Conservation (phyloP, 2,329 filamentous ascomycete species). For the Aotearoamyces nothofagi region DNA sequence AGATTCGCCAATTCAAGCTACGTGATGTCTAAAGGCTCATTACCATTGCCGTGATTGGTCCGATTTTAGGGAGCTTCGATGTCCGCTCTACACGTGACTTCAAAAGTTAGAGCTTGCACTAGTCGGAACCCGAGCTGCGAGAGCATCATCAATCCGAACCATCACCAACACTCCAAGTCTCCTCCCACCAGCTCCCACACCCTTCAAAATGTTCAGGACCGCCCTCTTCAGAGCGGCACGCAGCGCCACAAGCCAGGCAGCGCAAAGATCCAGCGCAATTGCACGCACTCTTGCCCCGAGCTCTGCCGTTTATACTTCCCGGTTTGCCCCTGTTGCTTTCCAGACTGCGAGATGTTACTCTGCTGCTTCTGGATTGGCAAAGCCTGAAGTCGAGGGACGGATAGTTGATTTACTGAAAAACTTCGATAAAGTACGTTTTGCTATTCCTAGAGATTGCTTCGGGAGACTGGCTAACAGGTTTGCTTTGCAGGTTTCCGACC, state of each 20-base stretch:
- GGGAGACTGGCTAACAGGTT: slow-evolving; percentile 3
- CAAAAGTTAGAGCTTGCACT: too few species aligned
- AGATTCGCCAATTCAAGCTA: too few species aligned
- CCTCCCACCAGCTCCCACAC: slow-evolving; percentile 7
- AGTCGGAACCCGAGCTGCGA: too few species aligned
- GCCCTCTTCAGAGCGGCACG: slow-evolving; percentile 66
- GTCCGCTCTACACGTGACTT: too few species aligned
- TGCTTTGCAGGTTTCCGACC: slow-evolving; percentile 46
- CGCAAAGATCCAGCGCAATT: slow-evolving; percentile 34
- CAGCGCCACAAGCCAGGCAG: slow-evolving; percentile 28
- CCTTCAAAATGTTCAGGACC: slow-evolving; percentile 71
- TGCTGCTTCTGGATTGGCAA: slow-evolving; percentile 60
- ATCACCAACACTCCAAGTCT: slow-evolving; percentile 4
- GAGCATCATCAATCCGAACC: background rate
- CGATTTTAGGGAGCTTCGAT: too few species aligned
- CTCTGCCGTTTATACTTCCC: slow-evolving; percentile 45
- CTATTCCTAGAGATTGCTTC: slow-evolving; percentile 1
- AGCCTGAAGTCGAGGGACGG: slow-evolving; percentile 77
- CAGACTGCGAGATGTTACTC: slow-evolving; percentile 74
- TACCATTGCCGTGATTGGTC: background rate
- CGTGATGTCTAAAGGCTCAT: too few species aligned
- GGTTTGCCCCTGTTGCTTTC: slow-evolving; percentile 47
- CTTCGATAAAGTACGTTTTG: slow-evolving; percentile 75
- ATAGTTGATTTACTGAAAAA: slow-evolving; percentile 88
- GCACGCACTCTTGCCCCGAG: slow-evolving; percentile 43